phyloP scores from a whole-genome alignment of 2,329 filamentous ascomycete genomes.

The Basipetospora chlamydospora region DNA sequence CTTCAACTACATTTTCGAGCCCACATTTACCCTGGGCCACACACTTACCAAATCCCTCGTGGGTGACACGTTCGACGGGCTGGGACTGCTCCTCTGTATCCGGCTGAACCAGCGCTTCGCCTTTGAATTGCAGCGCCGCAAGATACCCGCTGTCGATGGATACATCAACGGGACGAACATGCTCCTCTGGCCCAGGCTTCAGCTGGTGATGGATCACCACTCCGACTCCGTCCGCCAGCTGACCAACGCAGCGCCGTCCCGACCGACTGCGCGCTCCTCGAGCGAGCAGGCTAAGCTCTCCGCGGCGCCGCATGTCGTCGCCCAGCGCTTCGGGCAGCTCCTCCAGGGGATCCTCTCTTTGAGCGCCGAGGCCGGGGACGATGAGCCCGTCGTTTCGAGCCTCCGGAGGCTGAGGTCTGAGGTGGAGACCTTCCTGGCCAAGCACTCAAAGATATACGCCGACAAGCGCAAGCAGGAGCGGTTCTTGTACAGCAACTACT shows the following conservation, averaged over 20 bases:
- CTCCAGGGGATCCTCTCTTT: constrained; percentile 71
- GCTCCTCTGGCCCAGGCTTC: constrained; percentile 91
- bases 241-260: constrained; percentile 36
- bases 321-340: constrained; percentile 90
- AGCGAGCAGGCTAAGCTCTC: constrained; percentile 45
- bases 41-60: constrained; percentile 61
- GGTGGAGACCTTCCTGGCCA: constrained; percentile 69
- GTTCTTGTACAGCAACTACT: constrained; percentile 94
- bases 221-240: constrained; percentile 66
- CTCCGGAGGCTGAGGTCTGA: constrained; percentile 64
- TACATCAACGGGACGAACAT: constrained; percentile 95
- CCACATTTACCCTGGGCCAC: constrained; percentile 75
- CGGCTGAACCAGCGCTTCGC: constrained; percentile 86
- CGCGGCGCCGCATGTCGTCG: constrained; percentile 78
- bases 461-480: constrained; percentile 71
- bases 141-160: constrained; percentile 73
- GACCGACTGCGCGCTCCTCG: constrained; percentile 12
- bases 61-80: constrained; percentile 63
- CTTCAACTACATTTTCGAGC: constrained; percentile 78
- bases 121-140: constrained; percentile 83
- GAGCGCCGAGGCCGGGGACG: constrained; percentile 81
- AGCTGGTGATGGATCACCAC: constrained; percentile 85
- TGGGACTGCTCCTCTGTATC: constrained; percentile 83
- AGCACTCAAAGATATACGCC: constrained; percentile 59
- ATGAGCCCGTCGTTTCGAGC: constrained; percentile 80